A percentile compares a stretch with the other conserved stretches of the same genome.
Conservation (phyloP, 345 rosid species). For the Populus nigra region DNA sequence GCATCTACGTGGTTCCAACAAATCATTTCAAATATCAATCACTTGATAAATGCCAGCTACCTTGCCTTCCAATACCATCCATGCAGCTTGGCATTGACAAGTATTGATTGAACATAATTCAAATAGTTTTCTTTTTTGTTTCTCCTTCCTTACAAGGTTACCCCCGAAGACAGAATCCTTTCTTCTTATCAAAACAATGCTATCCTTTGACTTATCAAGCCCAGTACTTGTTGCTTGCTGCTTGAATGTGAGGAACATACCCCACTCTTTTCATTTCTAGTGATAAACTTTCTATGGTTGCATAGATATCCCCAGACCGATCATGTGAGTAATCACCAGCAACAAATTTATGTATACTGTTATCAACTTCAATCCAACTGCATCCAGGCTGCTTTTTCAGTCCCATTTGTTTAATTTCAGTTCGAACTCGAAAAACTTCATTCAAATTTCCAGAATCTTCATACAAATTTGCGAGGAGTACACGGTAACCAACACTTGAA, state of each 20-base stretch:
- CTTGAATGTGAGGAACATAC: constrained; percentile 23
- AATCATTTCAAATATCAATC: background rate
- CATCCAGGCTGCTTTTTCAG: constrained; percentile 47
- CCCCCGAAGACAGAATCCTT: background rate
- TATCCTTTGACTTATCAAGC: constrained; percentile 3
- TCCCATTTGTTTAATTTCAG: constrained; percentile 36
- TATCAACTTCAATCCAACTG: constrained; percentile 51
- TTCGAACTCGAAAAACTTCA: constrained; percentile 25
- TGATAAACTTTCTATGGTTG: constrained; percentile 29
- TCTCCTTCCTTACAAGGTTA: background rate
- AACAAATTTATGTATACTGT: constrained; percentile 27
- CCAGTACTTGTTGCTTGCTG: background rate
- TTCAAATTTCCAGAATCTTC: constrained; percentile 34
- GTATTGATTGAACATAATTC: background rate
- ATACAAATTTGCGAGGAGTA: constrained; percentile 42
- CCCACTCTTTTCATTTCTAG: constrained; percentile 26
- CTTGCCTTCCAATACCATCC: background rate
- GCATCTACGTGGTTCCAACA: background rate
- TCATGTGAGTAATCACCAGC: constrained; percentile 34
- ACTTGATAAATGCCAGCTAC: background rate
- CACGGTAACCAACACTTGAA: constrained; percentile 35
- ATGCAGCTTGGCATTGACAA: background rate
- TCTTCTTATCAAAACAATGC: background rate
- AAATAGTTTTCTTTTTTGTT: background rate
- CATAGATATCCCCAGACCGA: constrained; percentile 32